phyloP scores from a whole-genome alignment of 2,329 filamentous ascomycete species.

The Botrytis byssoidea region DNA sequence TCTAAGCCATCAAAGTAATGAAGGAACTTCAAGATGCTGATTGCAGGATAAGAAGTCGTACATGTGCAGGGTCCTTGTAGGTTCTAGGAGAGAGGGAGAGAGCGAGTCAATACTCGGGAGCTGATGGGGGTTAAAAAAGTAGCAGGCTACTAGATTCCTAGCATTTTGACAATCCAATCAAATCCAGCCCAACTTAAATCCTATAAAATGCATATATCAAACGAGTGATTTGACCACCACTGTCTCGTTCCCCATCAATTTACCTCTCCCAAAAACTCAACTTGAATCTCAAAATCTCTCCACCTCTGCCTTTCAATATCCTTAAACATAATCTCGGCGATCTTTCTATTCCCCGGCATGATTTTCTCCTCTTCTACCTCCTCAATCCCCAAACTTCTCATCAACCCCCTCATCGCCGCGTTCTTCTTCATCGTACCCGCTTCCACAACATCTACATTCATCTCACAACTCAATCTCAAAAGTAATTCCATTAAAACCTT shows the following conservation, averaged over 20 bases:
- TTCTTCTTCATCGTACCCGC: constrained; percentile 27
- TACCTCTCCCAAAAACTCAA: background rate
- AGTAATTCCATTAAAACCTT: constrained; percentile 10
- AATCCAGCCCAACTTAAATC: no score
- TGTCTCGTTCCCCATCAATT: background rate
- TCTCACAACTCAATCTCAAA: constrained; percentile 26
- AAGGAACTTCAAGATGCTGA: no score
- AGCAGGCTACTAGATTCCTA: background rate
- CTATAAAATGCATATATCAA: background rate
- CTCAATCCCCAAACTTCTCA: constrained; percentile 23
- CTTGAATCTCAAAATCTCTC: background rate
- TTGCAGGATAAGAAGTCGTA: background rate
- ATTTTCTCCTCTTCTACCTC: constrained; percentile 24
- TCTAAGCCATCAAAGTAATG: no score
- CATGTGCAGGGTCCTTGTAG: background rate
- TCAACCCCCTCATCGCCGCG: constrained; percentile 24
- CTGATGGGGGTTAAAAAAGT: no score
- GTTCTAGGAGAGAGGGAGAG: background rate
- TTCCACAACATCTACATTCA: constrained; percentile 21
- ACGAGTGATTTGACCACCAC: background rate
- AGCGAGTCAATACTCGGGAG: background rate
- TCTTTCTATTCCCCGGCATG: background rate
- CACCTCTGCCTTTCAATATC: background rate
- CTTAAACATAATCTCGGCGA: background rate
- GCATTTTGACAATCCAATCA: no score